Evolutionary conservation across 371 early-diverging fungal species (phyloP), one percentile per base, ranked within the genome.

Genomic region (Mucor lusitanicus): DNA sequence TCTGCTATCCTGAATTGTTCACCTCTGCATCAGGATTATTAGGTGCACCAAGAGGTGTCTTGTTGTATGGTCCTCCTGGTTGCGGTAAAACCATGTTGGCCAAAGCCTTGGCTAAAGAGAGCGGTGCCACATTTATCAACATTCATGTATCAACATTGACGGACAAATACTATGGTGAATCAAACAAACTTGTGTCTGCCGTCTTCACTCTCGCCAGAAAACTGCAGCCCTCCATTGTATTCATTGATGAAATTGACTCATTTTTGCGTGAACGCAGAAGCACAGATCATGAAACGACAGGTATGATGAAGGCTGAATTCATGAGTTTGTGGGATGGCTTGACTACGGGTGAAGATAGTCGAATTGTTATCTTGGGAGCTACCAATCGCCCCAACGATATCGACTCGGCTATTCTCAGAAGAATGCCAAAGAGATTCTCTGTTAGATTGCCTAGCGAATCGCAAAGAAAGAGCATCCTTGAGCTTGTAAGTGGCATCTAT

Each of bases 81-180:
- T 96, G 96, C 72, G 99, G 99, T 59, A 99, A 99, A 76, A 99
- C 98, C 13, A 96, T 98, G 97, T 73, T 97, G 70, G 99, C 99
- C 50, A 97, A 97, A 79, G 98, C 98, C 0, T 85, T 99, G 9
- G 98, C 98, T 28, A 93, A 91, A 67, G 98, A 98, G 77, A 95
- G 96, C 21, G 92, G 93, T 56, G 98, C 98, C 0, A 94, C 92
- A 1, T 98, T 99, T 73, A 95, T 99, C 76, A 97, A 97, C 78
- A 80, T 97, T 76, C 96, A 95, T 70, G 90, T 97, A 21, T 95
- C 96, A 6, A 98, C 99, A 4, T 79, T 99, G 72, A 96, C 96
- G 9, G 97, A 97, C 76, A 97, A 97, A 83, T 99, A 96, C 87
- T 97, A 94, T 83, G 99, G 99, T 48, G 98, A 99, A 82, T 93